A percentile compares a stretch with the other conserved stretches of the same genome.
Evolutionary conservation across 2,329 filamentous ascomycete genomes (phyloP).

Genomic region (Arthroderma sp.): DNA sequence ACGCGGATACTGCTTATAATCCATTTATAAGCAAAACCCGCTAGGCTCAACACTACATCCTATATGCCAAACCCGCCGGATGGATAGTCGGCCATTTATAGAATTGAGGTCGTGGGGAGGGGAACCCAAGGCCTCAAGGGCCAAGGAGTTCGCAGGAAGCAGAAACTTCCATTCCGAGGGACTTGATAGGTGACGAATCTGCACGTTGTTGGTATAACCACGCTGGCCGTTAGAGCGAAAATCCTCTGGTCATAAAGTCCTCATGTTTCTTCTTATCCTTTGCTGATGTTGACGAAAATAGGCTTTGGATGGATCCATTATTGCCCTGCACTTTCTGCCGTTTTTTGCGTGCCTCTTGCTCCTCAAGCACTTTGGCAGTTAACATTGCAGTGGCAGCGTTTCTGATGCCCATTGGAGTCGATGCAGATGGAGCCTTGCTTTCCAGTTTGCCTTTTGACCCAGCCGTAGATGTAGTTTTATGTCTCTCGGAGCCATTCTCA

Average conservation of each 20-base stretch:
- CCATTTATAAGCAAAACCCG: no score
- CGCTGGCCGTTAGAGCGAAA: conserved; percentile 25
- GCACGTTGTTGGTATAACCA: no score
- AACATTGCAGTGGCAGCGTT: conserved; percentile 74
- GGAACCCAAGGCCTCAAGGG: no score
- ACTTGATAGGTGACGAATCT: background rate
- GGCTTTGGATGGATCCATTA: conserved; percentile 42
- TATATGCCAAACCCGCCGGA: no score
- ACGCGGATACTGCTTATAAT: no score
- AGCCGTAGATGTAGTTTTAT: background rate
- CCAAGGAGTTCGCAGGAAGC: no score
- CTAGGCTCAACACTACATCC: no score
- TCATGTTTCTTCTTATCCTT: conserved; percentile 29
- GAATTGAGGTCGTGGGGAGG: no score
- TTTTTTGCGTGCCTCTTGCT: conserved; percentile 74
- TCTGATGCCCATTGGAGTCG: conserved; percentile 55
- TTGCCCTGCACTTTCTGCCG: conserved; percentile 55
- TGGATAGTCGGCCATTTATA: no score
- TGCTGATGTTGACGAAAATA: conserved; percentile 37
- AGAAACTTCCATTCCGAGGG: no score
- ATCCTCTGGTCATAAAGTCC: conserved; percentile 49
- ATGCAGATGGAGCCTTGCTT: conserved; percentile 22
- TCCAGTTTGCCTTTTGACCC: conserved; percentile 10
- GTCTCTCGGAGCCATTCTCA: conserved; percentile 1
- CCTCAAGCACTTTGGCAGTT: conserved; percentile 72